Evolutionary conservation across 495 filamentous ascomycete species (phyloP), one percentile per base, ranked within the genome.

Genomic region (Xanthoparmelia taractica): DNA sequence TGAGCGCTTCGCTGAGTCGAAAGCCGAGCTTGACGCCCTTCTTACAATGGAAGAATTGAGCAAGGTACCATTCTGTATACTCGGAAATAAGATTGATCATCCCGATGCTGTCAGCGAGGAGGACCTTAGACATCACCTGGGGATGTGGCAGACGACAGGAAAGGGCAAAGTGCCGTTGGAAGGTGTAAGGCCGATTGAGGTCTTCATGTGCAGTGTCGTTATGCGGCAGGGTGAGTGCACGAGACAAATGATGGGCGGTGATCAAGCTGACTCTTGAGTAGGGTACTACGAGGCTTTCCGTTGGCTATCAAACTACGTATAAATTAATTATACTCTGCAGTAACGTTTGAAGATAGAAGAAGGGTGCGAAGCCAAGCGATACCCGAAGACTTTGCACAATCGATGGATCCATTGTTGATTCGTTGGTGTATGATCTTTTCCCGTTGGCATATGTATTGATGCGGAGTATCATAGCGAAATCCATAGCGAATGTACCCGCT

Each of bases 71-170:
- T 97, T 97, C 76, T 83, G 96, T 56, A 81, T 98, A 52, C 85
- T 98, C 63, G 94, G 93, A 63, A 97, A 98, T 82, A 98, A 97
- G 85, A 98, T 97, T 75, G 93, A 98, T 74, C 92, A 97, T 78
- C 91, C 93, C 43, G 87, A 96, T 66, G 93, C 93, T 64, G 87
- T 96, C 57, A 89, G 85, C 67, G 93, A 98, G 84, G 93, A 97
- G 67, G 91, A 97, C 76, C 83, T 97, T 68, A 83, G 94, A 69
- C 84, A 91, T 73, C 87, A 91, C 73, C 78, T 97, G 58, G 94
- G 94, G 61, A 75, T 97, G 71, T 96, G 91, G 76, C 91, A 97
- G 79, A 97, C 92, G 36, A 97, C 94, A 60, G 94, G 95, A 67
- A 97, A 98, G 84, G 93, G 92, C 76, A 97, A 94, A 83, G 87